A percentile compares a stretch with the other conserved stretches of the same genome.
phyloP scores from a whole-genome alignment of 1,284 basidiomycete species.

The Ustilago vetiveriae region DNA sequence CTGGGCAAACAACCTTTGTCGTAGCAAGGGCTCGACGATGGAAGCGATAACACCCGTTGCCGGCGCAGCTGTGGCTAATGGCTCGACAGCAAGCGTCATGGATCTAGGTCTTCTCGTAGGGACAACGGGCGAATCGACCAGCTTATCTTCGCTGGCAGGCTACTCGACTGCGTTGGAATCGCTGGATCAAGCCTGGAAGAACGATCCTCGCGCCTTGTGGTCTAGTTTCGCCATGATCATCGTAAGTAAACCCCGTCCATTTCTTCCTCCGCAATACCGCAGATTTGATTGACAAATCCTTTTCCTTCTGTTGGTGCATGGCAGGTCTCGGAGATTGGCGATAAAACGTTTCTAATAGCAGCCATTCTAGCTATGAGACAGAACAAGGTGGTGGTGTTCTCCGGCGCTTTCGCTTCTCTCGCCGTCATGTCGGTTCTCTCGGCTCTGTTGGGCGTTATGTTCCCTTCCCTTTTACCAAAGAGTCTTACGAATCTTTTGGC shows the following conservation, averaged over 20 bases:
- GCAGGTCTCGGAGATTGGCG: conserved; percentile 73
- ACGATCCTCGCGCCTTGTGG: conserved; percentile 48
- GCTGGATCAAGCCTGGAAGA: conserved; percentile 23
- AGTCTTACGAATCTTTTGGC: conserved; percentile 80
- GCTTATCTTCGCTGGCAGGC: background rate
- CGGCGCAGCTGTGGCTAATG: too few species aligned
- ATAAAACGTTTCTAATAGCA: conserved; percentile 97
- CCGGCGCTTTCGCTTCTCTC: conserved; percentile 86
- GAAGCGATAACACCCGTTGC: background rate
- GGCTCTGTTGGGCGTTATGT: conserved; percentile 60
- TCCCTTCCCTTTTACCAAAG: conserved; percentile 60
- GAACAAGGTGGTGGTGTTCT: conserved; percentile 83
- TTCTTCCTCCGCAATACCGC: background rate
- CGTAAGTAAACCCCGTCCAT: conserved; percentile 11
- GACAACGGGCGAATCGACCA: conserved; percentile 12
- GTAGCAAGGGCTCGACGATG: background rate
- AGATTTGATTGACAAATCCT: too few species aligned
- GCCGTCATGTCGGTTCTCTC: conserved; percentile 77
- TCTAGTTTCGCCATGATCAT: conserved; percentile 50
- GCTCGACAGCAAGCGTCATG: background rate
- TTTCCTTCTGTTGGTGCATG: too few species aligned
- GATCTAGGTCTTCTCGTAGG: conserved; percentile 36
- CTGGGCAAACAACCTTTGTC: background rate
- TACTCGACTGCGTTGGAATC: background rate
- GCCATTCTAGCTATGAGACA: conserved; percentile 97